Base-by-base conservation (phyloP, 768 basidiomycete species). In the Leccinum aurantiacum region DNA sequence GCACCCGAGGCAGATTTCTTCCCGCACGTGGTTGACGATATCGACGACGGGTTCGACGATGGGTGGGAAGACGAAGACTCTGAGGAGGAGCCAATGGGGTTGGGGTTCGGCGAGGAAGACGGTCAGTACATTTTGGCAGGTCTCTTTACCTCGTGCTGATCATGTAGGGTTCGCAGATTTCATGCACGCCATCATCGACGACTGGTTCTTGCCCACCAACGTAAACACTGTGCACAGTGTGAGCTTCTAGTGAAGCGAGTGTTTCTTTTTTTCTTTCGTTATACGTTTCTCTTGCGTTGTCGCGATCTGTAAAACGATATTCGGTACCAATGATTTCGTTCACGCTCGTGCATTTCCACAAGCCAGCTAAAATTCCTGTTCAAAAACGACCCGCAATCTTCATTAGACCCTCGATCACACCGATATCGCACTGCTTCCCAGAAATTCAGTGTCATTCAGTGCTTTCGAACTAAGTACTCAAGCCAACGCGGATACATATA, bases 191-290 rank as follows among this genome's bases (percentile, higher is more conserved):
- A 33, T 63, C 27, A 22, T 69, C n/a, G 38, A 73, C 52, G 57
- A 70, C 27, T 66, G 60, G 66, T 63, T 71, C 52, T 54, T 64
- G 22, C 66, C 69, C 0, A 37, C 60, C 4, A 54, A 52, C 22
- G 47, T 60, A 19, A 74, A 66, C 15, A 72, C 63, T 15, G 72
- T 75, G 46, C 65, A 67, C 41, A 60, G 46, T 8, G 67, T 73
- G 50, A 60, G 57, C 29, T 71, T 73, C 29, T 75, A 67, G 61
- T 22, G 51, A 38, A 38, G 17, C 3, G 15, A 14, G 6, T 19
- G n/a, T 49, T 25, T 24, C 24, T 3, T 15, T 25, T 13, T 4
- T 49, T 3, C 24, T n/a, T 7, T 49, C n/a, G 6, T 44, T 44
- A 6, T 44, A 44, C 25, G 3, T 35, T 29, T 52, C 19, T 37